phyloP scores from a whole-genome alignment of 495 filamentous ascomycete species.

The Neurospora pannonica region DNA sequence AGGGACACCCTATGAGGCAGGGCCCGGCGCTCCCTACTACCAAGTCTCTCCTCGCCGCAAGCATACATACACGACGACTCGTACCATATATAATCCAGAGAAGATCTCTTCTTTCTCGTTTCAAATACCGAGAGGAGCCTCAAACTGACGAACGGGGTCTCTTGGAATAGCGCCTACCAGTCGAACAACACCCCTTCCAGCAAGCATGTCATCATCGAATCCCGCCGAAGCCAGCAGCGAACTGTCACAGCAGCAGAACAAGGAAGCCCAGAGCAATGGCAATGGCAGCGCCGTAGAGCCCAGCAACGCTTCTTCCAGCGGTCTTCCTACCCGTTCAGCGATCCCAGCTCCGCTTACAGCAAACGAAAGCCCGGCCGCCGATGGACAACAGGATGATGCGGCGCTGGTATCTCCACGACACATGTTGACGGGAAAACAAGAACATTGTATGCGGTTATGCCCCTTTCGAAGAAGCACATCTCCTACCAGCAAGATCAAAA shows the following conservation, averaged over 20 bases:
- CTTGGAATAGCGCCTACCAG: background rate
- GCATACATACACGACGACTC: background rate
- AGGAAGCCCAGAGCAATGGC: background rate
- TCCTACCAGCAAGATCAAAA: slow-evolving; percentile 11
- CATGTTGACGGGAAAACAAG: slow-evolving; percentile 84
- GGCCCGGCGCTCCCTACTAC: background rate
- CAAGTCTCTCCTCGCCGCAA: background rate
- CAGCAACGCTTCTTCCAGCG: background rate
- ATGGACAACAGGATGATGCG: background rate
- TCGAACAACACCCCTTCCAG: background rate
- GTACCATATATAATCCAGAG: background rate
- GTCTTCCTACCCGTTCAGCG: slow-evolving; percentile 10
- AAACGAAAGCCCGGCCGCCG: background rate
- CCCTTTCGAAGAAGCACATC: background rate
- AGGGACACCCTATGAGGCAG: background rate
- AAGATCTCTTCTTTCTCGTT: background rate
- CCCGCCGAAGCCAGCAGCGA: background rate
- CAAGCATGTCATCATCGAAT: background rate
- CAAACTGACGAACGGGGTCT: background rate
- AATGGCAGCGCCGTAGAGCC: slow-evolving; percentile 7
- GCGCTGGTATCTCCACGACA: slow-evolving; percentile 19
- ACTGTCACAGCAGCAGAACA: background rate
- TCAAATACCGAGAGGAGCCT: background rate
- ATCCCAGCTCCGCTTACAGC: slow-evolving; percentile 1
- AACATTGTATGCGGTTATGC: slow-evolving; percentile 64